Percentiles rank a stretch among this genome's conserved stretches.
phyloP scores from a whole-genome alignment of 345 rosid species.

The Euclidium syriacum region DNA sequence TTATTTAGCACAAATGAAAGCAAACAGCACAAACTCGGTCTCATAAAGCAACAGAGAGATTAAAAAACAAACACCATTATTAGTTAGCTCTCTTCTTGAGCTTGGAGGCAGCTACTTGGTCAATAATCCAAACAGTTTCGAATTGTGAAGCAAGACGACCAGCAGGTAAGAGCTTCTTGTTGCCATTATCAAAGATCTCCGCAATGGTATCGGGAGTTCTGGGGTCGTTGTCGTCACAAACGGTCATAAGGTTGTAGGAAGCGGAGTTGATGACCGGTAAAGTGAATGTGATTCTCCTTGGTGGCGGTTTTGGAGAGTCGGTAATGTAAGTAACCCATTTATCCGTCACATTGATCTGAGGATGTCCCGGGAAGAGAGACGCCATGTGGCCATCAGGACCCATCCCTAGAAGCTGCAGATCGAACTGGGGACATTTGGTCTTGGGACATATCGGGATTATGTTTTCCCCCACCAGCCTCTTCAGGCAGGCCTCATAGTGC shows the following conservation, averaged over 20 bases:
- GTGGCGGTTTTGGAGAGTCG: no score
- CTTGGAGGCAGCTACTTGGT: slow-evolving; percentile 63
- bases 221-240: slow-evolving; percentile 45
- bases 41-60: no score
- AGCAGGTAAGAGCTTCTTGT: slow-evolving; percentile 38
- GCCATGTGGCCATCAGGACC: slow-evolving; percentile 81
- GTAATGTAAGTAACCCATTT: slow-evolving; percentile 61
- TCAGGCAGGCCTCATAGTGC: slow-evolving; percentile 48
- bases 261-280: no score
- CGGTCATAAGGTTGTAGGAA: slow-evolving; percentile 61
- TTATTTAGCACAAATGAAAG: no score
- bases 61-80: no score
- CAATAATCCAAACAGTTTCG: slow-evolving; percentile 61
- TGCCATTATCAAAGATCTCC: slow-evolving; percentile 36
- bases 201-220: slow-evolving; percentile 43
- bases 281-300: no score
- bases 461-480: slow-evolving; percentile 32
- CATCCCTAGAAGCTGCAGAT: slow-evolving; percentile 64
- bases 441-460: slow-evolving; percentile 32
- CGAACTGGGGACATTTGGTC: slow-evolving; percentile 54
- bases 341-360: slow-evolving; percentile 41
- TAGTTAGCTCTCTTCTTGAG: no score
- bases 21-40: no score
- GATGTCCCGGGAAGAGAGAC: slow-evolving; percentile 62
- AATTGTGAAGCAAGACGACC: slow-evolving; percentile 53